phyloP scores from a whole-genome alignment of 75 land plant genomes.

The Selaginella moellendorffii region DNA sequence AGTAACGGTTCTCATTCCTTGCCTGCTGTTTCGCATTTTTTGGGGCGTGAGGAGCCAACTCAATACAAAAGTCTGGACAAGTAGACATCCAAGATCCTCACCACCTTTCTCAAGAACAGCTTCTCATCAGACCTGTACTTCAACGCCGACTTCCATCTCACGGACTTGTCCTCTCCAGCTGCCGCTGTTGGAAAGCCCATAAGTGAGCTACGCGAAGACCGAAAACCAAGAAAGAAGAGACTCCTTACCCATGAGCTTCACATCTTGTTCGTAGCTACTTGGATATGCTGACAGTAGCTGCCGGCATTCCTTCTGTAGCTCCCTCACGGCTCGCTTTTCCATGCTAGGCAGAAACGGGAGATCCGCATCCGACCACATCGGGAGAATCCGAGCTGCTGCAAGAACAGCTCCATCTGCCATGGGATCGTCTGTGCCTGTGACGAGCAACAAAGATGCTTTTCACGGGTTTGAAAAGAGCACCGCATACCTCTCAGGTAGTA shows the following conservation, averaged over 20 bases:
- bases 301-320: slow-evolving; percentile 70
- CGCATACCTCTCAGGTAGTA: slow-evolving; percentile 63
- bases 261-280: slow-evolving; percentile 56
- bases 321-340: slow-evolving; percentile 60
- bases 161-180: slow-evolving; percentile 2
- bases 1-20: no score
- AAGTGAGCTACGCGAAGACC: neutral
- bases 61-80: slow-evolving; percentile 45
- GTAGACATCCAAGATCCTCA: slow-evolving; percentile 43
- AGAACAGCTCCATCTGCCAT: slow-evolving; percentile 87
- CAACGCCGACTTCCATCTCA: slow-evolving; percentile 19
- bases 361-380: slow-evolving; percentile 87
- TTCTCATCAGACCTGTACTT: slow-evolving; percentile 48
- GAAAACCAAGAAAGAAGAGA: slow-evolving; percentile 2
- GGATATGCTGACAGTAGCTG: slow-evolving; percentile 46
- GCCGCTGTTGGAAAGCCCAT: neutral
- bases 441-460: no score
- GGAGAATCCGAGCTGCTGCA: slow-evolving; percentile 84
- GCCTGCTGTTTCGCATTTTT: no score
- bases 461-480: neutral
- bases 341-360: slow-evolving; percentile 60
- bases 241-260: slow-evolving; percentile 41
- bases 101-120: slow-evolving; percentile 38
- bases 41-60: no score
- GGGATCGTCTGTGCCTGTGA: slow-evolving; percentile 14